Evolutionary conservation across 805 yeast species (phyloP), one percentile per base, ranked within the genome.

Genomic region (Wickerhamomyces kurtzmanii): DNA sequence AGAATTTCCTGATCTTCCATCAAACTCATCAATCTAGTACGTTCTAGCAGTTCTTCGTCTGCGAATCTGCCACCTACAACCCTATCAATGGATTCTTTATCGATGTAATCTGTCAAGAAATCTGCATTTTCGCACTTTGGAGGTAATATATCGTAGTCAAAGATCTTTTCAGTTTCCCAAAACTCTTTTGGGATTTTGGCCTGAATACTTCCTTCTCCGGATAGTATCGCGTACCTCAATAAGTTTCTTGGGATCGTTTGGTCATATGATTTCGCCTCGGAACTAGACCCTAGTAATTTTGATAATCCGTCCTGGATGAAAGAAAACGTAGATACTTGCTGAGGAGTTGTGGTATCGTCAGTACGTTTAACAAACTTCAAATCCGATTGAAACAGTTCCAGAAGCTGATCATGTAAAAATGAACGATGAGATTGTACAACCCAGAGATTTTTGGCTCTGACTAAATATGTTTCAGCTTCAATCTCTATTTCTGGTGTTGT

Each of bases 111-210:
- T 15, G 47, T 49, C 5, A 59, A 43, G 1, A 38, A 40, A 36
- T 59, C 65, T 10, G 55, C 39, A 14, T 36, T 57, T 45, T 37
- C 75, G 71, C 6, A 53, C 51, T 12, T 41, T 2, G 93, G 91
- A 2, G 93, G 87, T 14, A 81, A 47, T 3, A 78, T 67, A 49
- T 81, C 93, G 44, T 68, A 81, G 39, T 81, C 93, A 43, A 59
- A 72, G 11, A 75, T 62, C 31, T 77, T 78, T 30, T 75, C 62
- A 15, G 66, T 47, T 2, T 66, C 64, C 81, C 85, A 81, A 15
- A 78, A 61, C 3, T 51, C 40, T 15, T 61, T 43, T 1, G 93
- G 93, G 15, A 80, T 59, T 38, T 70, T 68, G 1, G 83, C 82
- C 80, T 81, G 73, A 2, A 77, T 65, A 23, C 71, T 65, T 15